Evolutionary conservation across 495 filamentous ascomycete genomes (phyloP).

Genomic region (Aspergillus heteromorphus): DNA sequence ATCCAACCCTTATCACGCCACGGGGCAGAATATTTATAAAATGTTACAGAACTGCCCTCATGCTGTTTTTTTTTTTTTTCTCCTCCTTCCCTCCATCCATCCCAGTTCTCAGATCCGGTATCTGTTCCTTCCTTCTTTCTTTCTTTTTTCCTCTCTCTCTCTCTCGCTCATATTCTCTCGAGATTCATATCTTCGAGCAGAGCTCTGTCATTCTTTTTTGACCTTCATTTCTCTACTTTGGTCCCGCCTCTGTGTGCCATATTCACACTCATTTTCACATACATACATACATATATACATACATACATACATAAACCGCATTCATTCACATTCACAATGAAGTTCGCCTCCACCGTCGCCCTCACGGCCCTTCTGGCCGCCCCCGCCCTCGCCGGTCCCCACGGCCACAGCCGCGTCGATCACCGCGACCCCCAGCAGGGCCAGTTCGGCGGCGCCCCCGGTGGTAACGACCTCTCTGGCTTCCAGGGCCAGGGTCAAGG

Average conservation of each 20-base stretch:
- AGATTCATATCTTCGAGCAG: neutral
- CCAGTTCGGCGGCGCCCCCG: neutral
- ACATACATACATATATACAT: too few species aligned
- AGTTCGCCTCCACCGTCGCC: conserved; percentile 19
- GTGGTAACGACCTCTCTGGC: neutral
- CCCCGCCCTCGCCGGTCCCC: conserved; percentile 22
- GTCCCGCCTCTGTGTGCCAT: neutral
- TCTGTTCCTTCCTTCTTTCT: too few species aligned
- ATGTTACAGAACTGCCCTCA: neutral
- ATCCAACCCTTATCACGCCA: neutral
- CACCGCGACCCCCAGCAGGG: neutral
- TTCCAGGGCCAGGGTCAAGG: neutral
- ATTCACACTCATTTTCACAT: too few species aligned
- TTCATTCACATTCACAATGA: conserved; percentile 25
- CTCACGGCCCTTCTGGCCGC: conserved; percentile 20
- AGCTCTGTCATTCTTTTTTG: neutral
- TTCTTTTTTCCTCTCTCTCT: neutral
- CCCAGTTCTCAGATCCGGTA: neutral
- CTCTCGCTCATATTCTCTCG: neutral
- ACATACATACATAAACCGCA: too few species aligned
- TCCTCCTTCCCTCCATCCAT: neutral
- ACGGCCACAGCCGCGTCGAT: neutral
- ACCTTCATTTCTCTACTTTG: neutral
- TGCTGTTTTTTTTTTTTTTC: neutral
- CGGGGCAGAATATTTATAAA: neutral